phyloP scores from a whole-genome alignment of 257 asterid genomes.

The Nicotiana knightiana region DNA sequence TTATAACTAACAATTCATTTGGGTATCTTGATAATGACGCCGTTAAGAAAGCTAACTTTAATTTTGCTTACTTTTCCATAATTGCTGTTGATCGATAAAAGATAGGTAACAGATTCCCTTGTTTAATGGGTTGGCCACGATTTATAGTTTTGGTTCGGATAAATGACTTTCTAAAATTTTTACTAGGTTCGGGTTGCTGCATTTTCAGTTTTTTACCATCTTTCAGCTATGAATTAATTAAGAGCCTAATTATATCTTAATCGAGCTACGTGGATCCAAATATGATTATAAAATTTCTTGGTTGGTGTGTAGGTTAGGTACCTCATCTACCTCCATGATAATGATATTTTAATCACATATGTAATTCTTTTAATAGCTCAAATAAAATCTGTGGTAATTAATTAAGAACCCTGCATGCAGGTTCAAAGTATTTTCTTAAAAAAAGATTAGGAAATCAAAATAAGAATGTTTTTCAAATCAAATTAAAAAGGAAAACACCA shows the following conservation, averaged over 20 bases:
- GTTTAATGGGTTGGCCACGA: background rate
- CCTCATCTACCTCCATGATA: conserved; percentile 32
- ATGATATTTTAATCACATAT: conserved; percentile 12
- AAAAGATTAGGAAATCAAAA: background rate
- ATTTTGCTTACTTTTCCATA: background rate
- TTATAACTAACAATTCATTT: background rate
- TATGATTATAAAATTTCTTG: background rate
- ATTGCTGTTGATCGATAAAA: background rate
- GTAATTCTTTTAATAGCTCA: background rate
- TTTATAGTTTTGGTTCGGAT: conserved; percentile 22
- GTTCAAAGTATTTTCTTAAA: background rate
- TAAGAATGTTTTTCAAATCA: background rate
- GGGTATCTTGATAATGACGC: background rate
- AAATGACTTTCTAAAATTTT: background rate
- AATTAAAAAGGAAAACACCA: background rate
- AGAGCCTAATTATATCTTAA: background rate
- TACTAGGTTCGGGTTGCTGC: conserved; percentile 23
- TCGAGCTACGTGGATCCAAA: conserved; percentile 7
- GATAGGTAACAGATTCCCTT: background rate
- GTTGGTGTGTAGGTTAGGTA: conserved; percentile 19
- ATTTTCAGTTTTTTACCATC: background rate
- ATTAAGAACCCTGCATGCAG: background rate
- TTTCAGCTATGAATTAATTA: background rate
- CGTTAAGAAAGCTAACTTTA: background rate
- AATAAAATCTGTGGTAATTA: background rate